Conservation (phyloP, 2,329 filamentous ascomycete species). For the Penicillium sp. region DNA sequence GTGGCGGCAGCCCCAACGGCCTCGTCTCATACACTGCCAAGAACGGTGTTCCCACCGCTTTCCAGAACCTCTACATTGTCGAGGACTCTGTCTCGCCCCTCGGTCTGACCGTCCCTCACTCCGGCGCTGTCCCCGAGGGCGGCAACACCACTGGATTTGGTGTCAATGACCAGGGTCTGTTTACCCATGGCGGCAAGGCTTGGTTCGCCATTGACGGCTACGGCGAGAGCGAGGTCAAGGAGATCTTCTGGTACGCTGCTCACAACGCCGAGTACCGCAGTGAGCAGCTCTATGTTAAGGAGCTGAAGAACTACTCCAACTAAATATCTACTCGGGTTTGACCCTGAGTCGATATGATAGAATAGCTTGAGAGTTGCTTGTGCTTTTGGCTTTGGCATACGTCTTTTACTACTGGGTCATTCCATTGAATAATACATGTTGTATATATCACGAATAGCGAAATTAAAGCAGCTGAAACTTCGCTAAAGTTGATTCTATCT, state of each 20-base stretch:
- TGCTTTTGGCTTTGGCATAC: neutral
- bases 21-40: constrained; percentile 28
- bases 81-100: constrained; percentile 24
- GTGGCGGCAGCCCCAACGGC: constrained; percentile 18
- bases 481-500: neutral
- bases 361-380: neutral
- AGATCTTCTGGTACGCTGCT: constrained; percentile 30
- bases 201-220: constrained; percentile 31
- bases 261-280: constrained; percentile 24
- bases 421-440: neutral
- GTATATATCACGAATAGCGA: neutral
- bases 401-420: neutral
- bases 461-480: neutral
- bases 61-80: constrained; percentile 32
- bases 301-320: constrained; percentile 22
- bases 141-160: constrained; percentile 27
- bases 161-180: constrained; percentile 27
- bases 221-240: constrained; percentile 21
- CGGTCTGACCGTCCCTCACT: constrained; percentile 31
- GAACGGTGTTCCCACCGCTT: constrained; percentile 26
- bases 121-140: constrained; percentile 25
- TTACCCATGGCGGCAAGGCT: constrained; percentile 27
- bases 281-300: constrained; percentile 29
- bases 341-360: neutral
- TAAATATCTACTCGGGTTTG: neutral